These are phyloP conservation scores for Exophiala calicioides DNA, from an alignment of 2,329 filamentous ascomycete genomes.

Conservation along the genomic window DNA sequence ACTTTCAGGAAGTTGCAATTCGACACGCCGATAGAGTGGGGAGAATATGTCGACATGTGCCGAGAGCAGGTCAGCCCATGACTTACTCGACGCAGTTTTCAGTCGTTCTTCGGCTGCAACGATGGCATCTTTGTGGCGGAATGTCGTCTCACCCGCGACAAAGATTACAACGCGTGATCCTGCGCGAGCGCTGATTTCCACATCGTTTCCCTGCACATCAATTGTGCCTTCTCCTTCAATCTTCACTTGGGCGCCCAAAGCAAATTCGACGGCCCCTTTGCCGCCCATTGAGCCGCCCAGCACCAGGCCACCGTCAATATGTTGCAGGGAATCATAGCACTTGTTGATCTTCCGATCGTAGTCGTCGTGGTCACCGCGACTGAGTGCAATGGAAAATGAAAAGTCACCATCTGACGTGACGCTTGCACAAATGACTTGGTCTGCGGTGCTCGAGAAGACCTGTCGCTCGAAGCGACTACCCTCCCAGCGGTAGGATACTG, in stretches of 20 bases:
- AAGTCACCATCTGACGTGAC: not conserved
- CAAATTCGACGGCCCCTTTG: not conserved
- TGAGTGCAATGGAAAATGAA: slow-evolving; percentile 2
- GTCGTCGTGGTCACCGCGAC: slow-evolving; percentile 4
- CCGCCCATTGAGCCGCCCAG: slow-evolving; percentile 5
- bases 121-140: slow-evolving; percentile 6
- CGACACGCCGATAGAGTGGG: not conserved
- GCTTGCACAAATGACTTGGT: slow-evolving; percentile 38
- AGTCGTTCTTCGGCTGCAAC: slow-evolving; percentile 4
- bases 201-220: slow-evolving; percentile 1
- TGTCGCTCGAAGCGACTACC: slow-evolving; percentile 41
- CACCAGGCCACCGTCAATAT: not conserved
- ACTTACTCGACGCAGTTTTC: slow-evolving; percentile 4
- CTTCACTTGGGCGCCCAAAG: slow-evolving; percentile 3
- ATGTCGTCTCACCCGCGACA: slow-evolving; percentile 6
- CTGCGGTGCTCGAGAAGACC: slow-evolving; percentile 46
- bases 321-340: slow-evolving; percentile 1
- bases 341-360: slow-evolving; percentile 1
- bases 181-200: no score
- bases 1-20: not conserved
- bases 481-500: slow-evolving; percentile 41
- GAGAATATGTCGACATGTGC: slow-evolving; percentile 2
- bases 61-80: slow-evolving; percentile 1
- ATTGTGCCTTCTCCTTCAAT: not conserved
- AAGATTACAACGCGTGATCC: slow-evolving; percentile 1